Conservation (phyloP, 371 early-diverging fungal species). For the Mucor mucedo region DNA sequence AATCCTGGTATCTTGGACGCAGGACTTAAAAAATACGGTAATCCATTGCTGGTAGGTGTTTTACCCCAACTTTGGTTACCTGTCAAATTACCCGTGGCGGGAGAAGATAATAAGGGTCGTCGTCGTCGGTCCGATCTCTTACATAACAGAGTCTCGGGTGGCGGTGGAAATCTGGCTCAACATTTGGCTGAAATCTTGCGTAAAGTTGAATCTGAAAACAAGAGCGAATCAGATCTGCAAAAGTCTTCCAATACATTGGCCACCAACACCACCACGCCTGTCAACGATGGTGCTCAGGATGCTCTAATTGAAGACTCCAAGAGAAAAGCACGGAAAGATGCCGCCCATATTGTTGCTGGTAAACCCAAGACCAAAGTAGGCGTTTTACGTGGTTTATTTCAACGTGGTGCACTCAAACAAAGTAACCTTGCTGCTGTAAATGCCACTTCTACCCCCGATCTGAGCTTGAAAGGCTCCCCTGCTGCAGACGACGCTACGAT, state of each 20-base stretch:
- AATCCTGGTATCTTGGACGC: slow-evolving; percentile 76
- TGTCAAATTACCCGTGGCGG: slow-evolving; percentile 29
- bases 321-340: slow-evolving; percentile 13
- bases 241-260: neutral
- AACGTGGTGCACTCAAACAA: slow-evolving; percentile 9
- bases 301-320: slow-evolving; percentile 8
- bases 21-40: slow-evolving; percentile 67
- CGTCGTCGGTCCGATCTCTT: slow-evolving; percentile 14
- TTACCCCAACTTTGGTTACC: slow-evolving; percentile 83
- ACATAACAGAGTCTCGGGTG: slow-evolving; percentile 8
- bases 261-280: neutral
- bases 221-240: neutral
- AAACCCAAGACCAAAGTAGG: slow-evolving; percentile 5
- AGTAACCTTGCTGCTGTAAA: neutral
- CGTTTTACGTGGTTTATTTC: slow-evolving; percentile 9
- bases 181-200: slow-evolving; percentile 36
- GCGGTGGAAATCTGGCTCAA: slow-evolving; percentile 26
- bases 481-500: neutral
- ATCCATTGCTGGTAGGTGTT: slow-evolving; percentile 71
- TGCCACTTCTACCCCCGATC: neutral
- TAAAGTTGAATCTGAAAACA: slow-evolving; percentile 29
- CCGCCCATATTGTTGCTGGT: slow-evolving; percentile 21
- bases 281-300: neutral
- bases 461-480: slow-evolving; percentile 6
- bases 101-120: slow-evolving; percentile 14